A percentile compares a stretch with the other conserved stretches of the same genome.
Conservation (phyloP, 208 protist species). For the Eutreptiella sp. region DNA sequence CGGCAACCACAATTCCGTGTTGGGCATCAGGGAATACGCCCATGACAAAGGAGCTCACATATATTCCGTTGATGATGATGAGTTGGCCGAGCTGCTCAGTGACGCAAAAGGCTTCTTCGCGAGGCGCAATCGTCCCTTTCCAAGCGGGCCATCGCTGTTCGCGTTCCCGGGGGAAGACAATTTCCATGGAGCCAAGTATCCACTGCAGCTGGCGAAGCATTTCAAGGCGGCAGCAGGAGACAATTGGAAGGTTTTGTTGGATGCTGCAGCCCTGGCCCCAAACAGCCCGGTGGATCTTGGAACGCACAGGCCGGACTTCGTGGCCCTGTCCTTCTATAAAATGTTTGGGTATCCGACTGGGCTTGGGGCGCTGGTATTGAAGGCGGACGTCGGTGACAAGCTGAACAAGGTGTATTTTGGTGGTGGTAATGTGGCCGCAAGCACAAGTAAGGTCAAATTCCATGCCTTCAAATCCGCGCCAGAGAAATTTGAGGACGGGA, state of each 20-base stretch:
- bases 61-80: slow-evolving; percentile 21
- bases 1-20: slow-evolving; percentile 60
- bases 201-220: slow-evolving; percentile 34
- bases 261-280: slow-evolving; percentile 46
- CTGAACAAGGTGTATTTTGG: slow-evolving; percentile 44
- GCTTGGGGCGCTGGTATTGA: slow-evolving; percentile 53
- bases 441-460: too few relatives aligned
- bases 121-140: neutral
- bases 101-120: neutral
- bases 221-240: slow-evolving; percentile 17
- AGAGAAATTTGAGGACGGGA: slow-evolving; percentile 47
- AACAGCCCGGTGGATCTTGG: slow-evolving; percentile 45
- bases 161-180: slow-evolving; percentile 61
- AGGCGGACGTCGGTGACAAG: too few relatives aligned
- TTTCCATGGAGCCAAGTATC: slow-evolving; percentile 52
- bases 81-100: neutral
- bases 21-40: slow-evolving; percentile 63
- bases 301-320: slow-evolving; percentile 49
- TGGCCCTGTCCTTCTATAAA: slow-evolving; percentile 68
- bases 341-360: slow-evolving; percentile 69
- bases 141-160: slow-evolving; percentile 38
- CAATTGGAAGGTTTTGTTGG: slow-evolving; percentile 51
- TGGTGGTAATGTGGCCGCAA: slow-evolving; percentile 36
- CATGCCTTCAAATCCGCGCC: neutral
- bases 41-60: slow-evolving; percentile 10